Evolutionary conservation across 2,329 filamentous ascomycete genomes (phyloP), one percentile per base, ranked within the genome.

Genomic region (Calonectria leucothoes): DNA sequence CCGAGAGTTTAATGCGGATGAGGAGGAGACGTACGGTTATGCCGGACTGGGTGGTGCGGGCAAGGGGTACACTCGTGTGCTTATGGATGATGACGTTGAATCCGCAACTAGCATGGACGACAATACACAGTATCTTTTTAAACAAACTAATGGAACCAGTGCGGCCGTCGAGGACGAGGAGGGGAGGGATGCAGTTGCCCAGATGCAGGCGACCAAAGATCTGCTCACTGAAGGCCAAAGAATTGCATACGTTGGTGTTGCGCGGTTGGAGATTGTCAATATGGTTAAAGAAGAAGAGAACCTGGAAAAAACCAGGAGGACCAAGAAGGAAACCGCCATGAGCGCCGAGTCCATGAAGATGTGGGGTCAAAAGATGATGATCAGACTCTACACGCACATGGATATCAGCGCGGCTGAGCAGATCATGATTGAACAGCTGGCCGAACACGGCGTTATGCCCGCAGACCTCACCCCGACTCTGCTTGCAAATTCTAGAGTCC

Each of bases 321-420:
- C 91, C 2, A 97, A 93, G 84, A 98, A 96, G 83, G 87, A 92
- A 52, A 83, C 95, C 14, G 89, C 91, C 35, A 86, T 93, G 74
- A 91, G 94, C 0, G 87, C 92, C 14, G 97, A 98, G 83, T 91
- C 93, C 42, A 93, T 94, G 86, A 94, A 94, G 84, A 98, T 98
- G 94, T 99, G 96, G 96, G 93, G 94, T 70, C 97, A 99, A 83
- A 97, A 97, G 86, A 98, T 98, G 90, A 99, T 99, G 96, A 92
- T 98, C 73, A 92, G 96, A 29, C 84, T 99, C 15, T 99, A 98
- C 83, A 88, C 92, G 15, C 97, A 99, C 84, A 99, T 99, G 97
- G 97, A 99, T 73, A 97, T 99, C 80, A 95, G 93, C 81, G 88
- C 93, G 27, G 93, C 91, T 17, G 97, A 99, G 85, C 97, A 99